Evolutionary conservation across 208 protist genomes (phyloP).

Genomic region (Trypanosoma caninum): DNA sequence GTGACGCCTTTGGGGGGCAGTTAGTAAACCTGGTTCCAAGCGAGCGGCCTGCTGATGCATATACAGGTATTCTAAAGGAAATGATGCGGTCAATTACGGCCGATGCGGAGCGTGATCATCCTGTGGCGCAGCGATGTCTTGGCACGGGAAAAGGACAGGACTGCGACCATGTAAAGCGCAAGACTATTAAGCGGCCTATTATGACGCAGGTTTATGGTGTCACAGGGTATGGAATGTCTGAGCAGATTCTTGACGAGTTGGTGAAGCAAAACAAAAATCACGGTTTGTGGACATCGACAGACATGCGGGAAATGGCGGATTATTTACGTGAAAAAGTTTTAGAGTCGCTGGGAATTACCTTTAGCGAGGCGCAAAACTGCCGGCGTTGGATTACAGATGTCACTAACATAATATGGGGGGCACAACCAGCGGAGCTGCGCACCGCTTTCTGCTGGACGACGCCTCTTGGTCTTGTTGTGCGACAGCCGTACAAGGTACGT

Average conservation of each 20-base stretch:
- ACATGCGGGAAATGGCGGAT: slow-evolving; percentile 88
- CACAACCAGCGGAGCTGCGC: slow-evolving; percentile 77
- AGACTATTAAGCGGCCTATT: slow-evolving; percentile 99
- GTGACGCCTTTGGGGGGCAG: slow-evolving; percentile 94
- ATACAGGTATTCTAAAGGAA: slow-evolving; percentile 94
- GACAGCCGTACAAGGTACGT: slow-evolving; percentile 94
- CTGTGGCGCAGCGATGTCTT: slow-evolving; percentile 82
- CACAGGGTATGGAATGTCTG: slow-evolving; percentile 95
- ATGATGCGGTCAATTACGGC: slow-evolving; percentile 85
- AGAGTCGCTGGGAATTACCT: slow-evolving; percentile 85
- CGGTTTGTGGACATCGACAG: slow-evolving; percentile 84
- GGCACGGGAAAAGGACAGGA: slow-evolving; percentile 84
- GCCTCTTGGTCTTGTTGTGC: slow-evolving; percentile 95
- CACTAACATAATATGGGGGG: slow-evolving; percentile 63
- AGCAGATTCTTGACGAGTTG: slow-evolving; percentile 94
- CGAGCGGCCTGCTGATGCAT: slow-evolving; percentile 94
- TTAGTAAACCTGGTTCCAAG: slow-evolving; percentile 95
- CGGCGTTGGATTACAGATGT: slow-evolving; percentile 83
- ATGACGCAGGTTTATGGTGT: slow-evolving; percentile 99
- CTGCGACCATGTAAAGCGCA: slow-evolving; percentile 92
- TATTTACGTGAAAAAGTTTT: slow-evolving; percentile 90
- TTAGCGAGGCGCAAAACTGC: slow-evolving; percentile 87
- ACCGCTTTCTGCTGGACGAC: slow-evolving; percentile 94
- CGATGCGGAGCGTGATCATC: slow-evolving; percentile 79
- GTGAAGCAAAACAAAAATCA: slow-evolving; percentile 91